Evolutionary conservation across 108 stramenopile genomes (phyloP).

Genomic region (Licmophora abbreviata): DNA sequence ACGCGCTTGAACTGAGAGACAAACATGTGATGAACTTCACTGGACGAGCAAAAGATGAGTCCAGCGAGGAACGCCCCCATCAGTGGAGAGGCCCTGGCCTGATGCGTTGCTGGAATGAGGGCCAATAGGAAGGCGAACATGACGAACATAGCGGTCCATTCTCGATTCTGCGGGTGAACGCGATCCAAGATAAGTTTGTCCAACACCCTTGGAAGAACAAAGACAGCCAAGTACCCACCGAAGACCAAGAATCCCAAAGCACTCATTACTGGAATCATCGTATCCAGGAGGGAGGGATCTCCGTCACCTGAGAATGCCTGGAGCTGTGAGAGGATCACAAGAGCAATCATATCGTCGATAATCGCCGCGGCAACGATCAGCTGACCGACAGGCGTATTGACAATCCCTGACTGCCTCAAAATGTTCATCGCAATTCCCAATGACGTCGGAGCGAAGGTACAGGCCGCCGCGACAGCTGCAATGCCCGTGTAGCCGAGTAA

Average conservation of each 20-base stretch:
- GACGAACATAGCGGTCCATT: constrained; percentile 37
- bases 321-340: constrained; percentile 68
- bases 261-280: constrained; percentile 58
- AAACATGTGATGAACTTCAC: constrained; percentile 49
- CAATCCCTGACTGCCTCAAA: constrained; percentile 45
- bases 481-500: constrained; percentile 33
- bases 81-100: constrained; percentile 41
- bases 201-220: constrained; percentile 40
- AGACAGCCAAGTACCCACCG: constrained; percentile 60
- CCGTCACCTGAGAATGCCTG: constrained; percentile 44
- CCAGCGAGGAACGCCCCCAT: constrained; percentile 61
- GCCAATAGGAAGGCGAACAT: constrained; percentile 44
- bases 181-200: constrained; percentile 23
- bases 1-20: constrained; percentile 73
- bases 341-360: constrained; percentile 82
- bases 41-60: constrained; percentile 56
- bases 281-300: constrained; percentile 21
- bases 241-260: constrained; percentile 54
- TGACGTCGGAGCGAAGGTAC: constrained; percentile 70
- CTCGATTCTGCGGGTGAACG: constrained; percentile 23
- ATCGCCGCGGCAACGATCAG: constrained; percentile 77
- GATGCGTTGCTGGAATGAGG: constrained; percentile 49
- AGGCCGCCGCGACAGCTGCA: constrained; percentile 56
- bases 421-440: constrained; percentile 79
- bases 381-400: constrained; percentile 81